These are phyloP conservation scores for Tricholoma furcatifolium DNA, from an alignment of 768 basidiomycete species.

Conservation along the genomic window DNA sequence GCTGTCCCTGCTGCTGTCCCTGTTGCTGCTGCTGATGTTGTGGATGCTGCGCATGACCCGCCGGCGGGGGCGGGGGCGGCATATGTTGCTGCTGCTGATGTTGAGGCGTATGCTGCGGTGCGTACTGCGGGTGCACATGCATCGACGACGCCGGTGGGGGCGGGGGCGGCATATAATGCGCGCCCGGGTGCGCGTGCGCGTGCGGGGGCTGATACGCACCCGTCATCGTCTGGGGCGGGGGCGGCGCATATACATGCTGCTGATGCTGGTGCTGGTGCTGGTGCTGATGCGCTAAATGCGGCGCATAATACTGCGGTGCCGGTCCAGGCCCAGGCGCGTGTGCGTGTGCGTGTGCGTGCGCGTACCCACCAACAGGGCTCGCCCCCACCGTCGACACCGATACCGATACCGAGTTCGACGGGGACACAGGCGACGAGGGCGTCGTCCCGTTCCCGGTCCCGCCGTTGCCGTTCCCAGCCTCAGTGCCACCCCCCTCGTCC, in stretches of 20 bases:
- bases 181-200: background rate
- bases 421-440: background rate
- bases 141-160: constrained; percentile 1
- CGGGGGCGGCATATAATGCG: constrained; percentile 7
- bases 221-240: background rate
- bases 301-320: background rate
- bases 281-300: background rate
- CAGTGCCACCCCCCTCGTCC: too few relatives aligned
- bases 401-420: background rate
- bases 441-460: too few relatives aligned
- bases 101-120: constrained; percentile 1
- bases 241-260: background rate
- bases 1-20: constrained; percentile 11
- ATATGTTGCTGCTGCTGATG: constrained; percentile 23
- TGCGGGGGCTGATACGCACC: too few relatives aligned
- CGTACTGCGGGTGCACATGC: constrained; percentile 4
- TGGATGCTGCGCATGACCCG: constrained; percentile 21
- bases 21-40: constrained; percentile 15
- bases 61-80: constrained; percentile 28
- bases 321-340: background rate
- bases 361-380: background rate
- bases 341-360: background rate
- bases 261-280: background rate
- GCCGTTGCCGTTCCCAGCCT: too few relatives aligned
- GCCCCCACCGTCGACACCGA: background rate